Conservation (phyloP, 257 asterid species). For the Cordia subcordata region DNA sequence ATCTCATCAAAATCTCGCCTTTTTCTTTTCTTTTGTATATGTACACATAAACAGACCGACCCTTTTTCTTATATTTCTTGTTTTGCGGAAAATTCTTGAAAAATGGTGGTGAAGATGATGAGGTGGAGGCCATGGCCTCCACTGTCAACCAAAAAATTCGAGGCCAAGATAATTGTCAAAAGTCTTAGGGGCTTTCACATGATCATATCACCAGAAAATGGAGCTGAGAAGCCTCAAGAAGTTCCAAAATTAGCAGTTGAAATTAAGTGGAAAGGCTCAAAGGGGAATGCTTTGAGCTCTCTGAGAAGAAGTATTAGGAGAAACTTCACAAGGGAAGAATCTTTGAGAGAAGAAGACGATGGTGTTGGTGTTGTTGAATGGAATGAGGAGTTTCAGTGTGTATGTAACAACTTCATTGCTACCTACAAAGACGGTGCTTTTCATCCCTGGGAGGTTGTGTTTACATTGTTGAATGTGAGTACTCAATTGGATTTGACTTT, state of each 20-base stretch:
- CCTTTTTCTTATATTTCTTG: not conserved
- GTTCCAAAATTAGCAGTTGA: constrained; percentile 37
- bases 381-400: constrained; percentile 41
- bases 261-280: constrained; percentile 55
- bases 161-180: constrained; percentile 35
- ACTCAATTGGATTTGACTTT: constrained; percentile 1
- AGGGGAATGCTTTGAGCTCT: constrained; percentile 32
- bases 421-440: constrained; percentile 30
- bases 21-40: not conserved
- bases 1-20: constrained; percentile 3
- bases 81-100: not conserved
- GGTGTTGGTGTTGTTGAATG: constrained; percentile 32
- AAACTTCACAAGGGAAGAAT: constrained; percentile 44
- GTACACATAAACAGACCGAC: not conserved
- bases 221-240: constrained; percentile 6
- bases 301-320: constrained; percentile 27
- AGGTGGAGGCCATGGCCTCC: constrained; percentile 64
- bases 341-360: not conserved
- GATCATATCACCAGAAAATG: constrained; percentile 2
- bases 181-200: constrained; percentile 21
- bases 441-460: constrained; percentile 67
- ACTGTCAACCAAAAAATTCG: constrained; percentile 40
- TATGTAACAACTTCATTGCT: constrained; percentile 27
- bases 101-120: constrained; percentile 61
- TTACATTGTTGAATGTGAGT: constrained; percentile 61